Base-by-base conservation (phyloP, 306 rosid genomes). In the Hylodesmum podocarpum region DNA sequence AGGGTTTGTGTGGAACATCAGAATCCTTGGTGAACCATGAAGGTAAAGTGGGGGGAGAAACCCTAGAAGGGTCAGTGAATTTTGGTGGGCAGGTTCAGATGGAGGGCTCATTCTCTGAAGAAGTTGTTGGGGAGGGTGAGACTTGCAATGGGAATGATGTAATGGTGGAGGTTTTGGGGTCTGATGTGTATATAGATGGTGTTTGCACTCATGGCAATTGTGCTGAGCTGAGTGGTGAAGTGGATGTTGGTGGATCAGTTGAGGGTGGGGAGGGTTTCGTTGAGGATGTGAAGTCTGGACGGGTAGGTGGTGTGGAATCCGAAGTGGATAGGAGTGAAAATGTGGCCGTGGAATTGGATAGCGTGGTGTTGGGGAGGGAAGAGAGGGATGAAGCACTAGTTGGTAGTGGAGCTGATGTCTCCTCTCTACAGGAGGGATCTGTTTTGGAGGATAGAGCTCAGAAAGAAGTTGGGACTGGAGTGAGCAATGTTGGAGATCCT, bases 171-270 rank as follows among this genome's bases (percentile, higher is more conserved):
- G 96, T 91, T 55, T 83, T 89, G 69, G 96, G 91, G 75, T 83
- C 96, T 58, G 89, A 86, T 83, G 84, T 93, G 77, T 93, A 85
- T 82, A 87, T 89, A 80, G 96, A 92, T 78, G 97, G 94, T 54
- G 96, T 93, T 73, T 90, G 92, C 72, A 83, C 89, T n/a, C 81
- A 76, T 71, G 86, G 72, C 31, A 66, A 54, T 49, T 77, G 53
- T 53, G 68, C 70, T 37, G 82, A 66, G 84, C 13, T 64, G 25
- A 59, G 53, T 13, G 84, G 61, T 22, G 91, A 74, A 79, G 83
- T 50, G 47, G 84, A 64, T 50, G 75, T 55, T 5, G 75, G 46
- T 29, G 86, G 15, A 41, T 28, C 66, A 19, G 78, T 37, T 5
- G 89, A 84, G 58, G 81, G 33, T 31, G 82, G 70, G 39, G 81